A percentile compares a stretch with the other conserved stretches of the same genome.
These are phyloP conservation scores for Dacryopinax primogenitus DNA, from an alignment of 768 basidiomycete genomes.

Conservation along the genomic window DNA sequence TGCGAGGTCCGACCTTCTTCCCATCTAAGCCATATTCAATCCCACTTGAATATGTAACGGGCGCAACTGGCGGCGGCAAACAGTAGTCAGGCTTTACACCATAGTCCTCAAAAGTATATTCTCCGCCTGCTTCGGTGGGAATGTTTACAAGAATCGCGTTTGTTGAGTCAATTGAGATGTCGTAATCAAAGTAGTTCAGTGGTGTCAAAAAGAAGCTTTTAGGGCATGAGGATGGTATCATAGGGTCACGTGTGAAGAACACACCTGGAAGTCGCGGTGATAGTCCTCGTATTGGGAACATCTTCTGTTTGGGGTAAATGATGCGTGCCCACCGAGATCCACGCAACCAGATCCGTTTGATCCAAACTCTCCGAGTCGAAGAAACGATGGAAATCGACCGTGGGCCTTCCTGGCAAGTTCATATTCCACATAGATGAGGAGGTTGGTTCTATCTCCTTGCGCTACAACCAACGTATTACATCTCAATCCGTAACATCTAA, in stretches of 20 bases:
- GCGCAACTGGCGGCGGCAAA: constrained; percentile 28
- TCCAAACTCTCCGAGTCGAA: constrained; percentile 50
- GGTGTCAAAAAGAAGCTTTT: constrained; percentile 45
- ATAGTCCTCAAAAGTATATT: constrained; percentile 39
- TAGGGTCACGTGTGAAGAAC: constrained; percentile 13
- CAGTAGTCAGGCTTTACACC: constrained; percentile 37
- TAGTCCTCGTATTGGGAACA: constrained; percentile 47
- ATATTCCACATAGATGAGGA: constrained; percentile 51
- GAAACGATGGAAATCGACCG: constrained; percentile 48
- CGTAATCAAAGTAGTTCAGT: constrained; percentile 52
- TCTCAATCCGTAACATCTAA: background rate
- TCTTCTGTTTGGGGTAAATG: constrained; percentile 56
- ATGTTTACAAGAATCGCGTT: constrained; percentile 40
- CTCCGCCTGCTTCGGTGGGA: constrained; percentile 27
- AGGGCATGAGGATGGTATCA: constrained; percentile 14
- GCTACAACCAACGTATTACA: constrained; percentile 17
- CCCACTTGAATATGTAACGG: constrained; percentile 32
- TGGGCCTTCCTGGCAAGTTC: constrained; percentile 43
- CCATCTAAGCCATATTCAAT: constrained; percentile 30
- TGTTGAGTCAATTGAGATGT: constrained; percentile 44
- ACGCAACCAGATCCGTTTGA: constrained; percentile 53
- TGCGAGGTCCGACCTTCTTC: constrained; percentile 22
- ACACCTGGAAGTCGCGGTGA: constrained; percentile 42
- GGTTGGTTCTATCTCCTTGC: constrained; percentile 49
- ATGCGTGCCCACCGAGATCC: constrained; percentile 56